These are phyloP conservation scores for Hibiscus trionum DNA, from an alignment of 345 rosid species.

Conservation along the genomic window DNA sequence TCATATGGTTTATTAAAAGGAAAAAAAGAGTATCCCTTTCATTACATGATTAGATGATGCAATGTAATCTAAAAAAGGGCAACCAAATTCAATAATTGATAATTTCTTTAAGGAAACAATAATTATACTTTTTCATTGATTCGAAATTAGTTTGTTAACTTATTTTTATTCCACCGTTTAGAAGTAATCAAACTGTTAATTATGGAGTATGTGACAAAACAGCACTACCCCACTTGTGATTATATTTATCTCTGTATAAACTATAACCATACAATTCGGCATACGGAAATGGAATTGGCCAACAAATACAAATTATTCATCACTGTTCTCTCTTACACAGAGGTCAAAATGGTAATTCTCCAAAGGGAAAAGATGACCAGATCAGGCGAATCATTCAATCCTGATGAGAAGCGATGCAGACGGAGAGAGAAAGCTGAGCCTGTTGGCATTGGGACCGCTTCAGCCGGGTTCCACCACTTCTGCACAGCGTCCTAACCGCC, in stretches of 20 bases:
- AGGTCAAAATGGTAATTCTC: background rate
- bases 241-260: background rate
- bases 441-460: constrained; percentile 80
- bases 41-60: background rate
- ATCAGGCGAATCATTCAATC: background rate
- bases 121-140: background rate
- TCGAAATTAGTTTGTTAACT: too few relatives aligned
- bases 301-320: background rate
- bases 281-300: background rate
- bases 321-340: background rate
- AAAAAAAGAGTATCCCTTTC: background rate
- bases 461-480: constrained; percentile 74
- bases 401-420: constrained; percentile 42
- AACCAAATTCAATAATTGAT: background rate
- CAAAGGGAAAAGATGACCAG: background rate
- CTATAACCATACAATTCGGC: background rate
- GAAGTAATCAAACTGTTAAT: background rate
- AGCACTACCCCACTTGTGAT: background rate
- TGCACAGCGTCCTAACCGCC: constrained; percentile 66
- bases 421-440: constrained; percentile 68
- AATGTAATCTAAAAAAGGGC: background rate
- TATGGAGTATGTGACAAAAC: background rate
- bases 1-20: too few relatives aligned
- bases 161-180: background rate
- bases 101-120: background rate